Conservation (phyloP, 176 grass and related monocot species). For the Juncus effusus region DNA sequence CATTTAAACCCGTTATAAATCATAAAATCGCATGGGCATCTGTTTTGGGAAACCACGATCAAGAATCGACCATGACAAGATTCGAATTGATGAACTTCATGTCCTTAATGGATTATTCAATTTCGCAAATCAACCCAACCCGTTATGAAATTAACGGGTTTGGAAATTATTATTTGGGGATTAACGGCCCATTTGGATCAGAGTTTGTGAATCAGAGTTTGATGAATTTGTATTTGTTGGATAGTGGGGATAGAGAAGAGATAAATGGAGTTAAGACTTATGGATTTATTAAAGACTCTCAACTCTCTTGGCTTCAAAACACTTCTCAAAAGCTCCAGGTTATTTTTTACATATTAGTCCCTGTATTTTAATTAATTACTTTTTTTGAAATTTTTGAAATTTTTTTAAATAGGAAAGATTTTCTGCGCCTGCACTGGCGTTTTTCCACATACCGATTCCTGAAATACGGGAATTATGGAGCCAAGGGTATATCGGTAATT, state of each 20-base stretch:
- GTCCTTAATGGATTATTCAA: slow-evolving; percentile 86
- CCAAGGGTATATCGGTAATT: slow-evolving; percentile 60
- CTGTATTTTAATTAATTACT: background rate
- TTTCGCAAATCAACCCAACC: slow-evolving; percentile 81
- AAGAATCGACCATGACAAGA: slow-evolving; percentile 86
- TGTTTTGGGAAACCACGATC: slow-evolving; percentile 88
- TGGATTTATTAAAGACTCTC: slow-evolving; percentile 90
- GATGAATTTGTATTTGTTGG: slow-evolving; percentile 84
- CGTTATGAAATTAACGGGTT: slow-evolving; percentile 72
- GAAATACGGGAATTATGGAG: slow-evolving; percentile 66
- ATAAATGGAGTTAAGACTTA: slow-evolving; percentile 64
- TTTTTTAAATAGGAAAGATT: slow-evolving; percentile 38
- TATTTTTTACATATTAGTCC: background rate
- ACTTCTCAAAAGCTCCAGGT: slow-evolving; percentile 64
- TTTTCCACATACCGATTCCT: slow-evolving; percentile 92
- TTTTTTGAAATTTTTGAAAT: no score
- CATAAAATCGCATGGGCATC: slow-evolving; percentile 76
- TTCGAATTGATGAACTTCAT: slow-evolving; percentile 81
- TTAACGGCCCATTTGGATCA: slow-evolving; percentile 62
- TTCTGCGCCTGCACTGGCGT: slow-evolving; percentile 46
- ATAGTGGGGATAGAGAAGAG: slow-evolving; percentile 73
- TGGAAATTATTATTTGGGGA: slow-evolving; percentile 73
- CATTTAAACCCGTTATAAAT: slow-evolving; percentile 60
- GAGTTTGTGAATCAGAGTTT: slow-evolving; percentile 63
- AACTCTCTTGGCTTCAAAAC: slow-evolving; percentile 58